These are phyloP conservation scores for Debaryomycetaceae sp. DNA, from an alignment of 1,139 yeast species.

Conservation along the genomic window DNA sequence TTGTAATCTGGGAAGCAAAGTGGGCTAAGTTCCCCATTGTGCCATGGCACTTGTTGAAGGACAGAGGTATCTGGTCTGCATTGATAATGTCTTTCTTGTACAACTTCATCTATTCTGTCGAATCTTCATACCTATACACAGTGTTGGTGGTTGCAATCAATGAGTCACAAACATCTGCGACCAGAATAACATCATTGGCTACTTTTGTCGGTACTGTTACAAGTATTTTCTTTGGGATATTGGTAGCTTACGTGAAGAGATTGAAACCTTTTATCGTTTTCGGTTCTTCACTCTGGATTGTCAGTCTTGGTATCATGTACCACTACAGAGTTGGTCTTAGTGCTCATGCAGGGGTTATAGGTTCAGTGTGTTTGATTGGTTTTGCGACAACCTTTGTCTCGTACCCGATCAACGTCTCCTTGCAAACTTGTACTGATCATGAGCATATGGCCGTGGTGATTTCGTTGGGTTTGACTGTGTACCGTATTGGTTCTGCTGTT, in stretches of 20 bases:
- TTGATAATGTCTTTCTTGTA: slow-evolving; percentile 25
- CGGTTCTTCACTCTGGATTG: slow-evolving; percentile 32
- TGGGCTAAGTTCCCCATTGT: slow-evolving; percentile 29
- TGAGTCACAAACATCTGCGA: slow-evolving; percentile 29
- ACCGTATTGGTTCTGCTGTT: slow-evolving; percentile 33
- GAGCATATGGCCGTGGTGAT: slow-evolving; percentile 37
- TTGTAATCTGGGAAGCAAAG: slow-evolving; percentile 28
- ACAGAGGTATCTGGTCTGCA: slow-evolving; percentile 36
- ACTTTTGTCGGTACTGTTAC: slow-evolving; percentile 31
- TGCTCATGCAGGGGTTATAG: slow-evolving; percentile 32
- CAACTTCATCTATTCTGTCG: slow-evolving; percentile 28
- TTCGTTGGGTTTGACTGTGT: slow-evolving; percentile 28
- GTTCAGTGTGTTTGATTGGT: slow-evolving; percentile 29
- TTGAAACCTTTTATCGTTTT: slow-evolving; percentile 30
- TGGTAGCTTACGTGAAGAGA: slow-evolving; percentile 25
- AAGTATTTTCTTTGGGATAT: slow-evolving; percentile 30
- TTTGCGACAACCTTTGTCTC: slow-evolving; percentile 35
- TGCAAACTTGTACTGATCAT: slow-evolving; percentile 30
- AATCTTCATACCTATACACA: slow-evolving; percentile 29
- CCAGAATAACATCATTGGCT: slow-evolving; percentile 27
- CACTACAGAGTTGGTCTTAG: slow-evolving; percentile 27
- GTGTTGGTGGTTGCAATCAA: slow-evolving; percentile 32
- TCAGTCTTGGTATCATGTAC: slow-evolving; percentile 31
- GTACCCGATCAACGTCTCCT: slow-evolving; percentile 29
- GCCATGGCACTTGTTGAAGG: slow-evolving; percentile 29